Evolutionary conservation across 768 basidiomycete genomes (phyloP), one percentile per base, ranked within the genome.

Genomic region (Mycena capillaripes): DNA sequence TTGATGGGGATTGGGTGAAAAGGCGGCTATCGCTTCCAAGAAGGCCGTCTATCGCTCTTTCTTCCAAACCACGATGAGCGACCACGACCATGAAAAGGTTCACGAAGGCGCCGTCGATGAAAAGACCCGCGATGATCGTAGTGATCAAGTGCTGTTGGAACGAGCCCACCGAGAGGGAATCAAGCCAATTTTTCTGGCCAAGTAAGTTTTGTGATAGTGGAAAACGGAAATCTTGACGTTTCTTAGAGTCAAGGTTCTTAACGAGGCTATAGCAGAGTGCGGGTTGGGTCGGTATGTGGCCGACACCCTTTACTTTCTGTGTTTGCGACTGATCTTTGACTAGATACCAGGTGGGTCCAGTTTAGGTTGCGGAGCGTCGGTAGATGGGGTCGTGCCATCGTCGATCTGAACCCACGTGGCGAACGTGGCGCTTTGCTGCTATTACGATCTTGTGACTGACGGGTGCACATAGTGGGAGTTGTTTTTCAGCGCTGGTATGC

Each of bases 141-240:
- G 73, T 42, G 66, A 68, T 48, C 70, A 70, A 60, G 27, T 29
- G 1, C 46, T 74, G 60, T 16, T 74, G 19, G 50, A 57, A 5
- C 70, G 38, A 55, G 73, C 73, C 10, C 50, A 60, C 19, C 19
- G 34, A 23, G 73, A 74, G 56, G 73, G 69, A 16, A 67, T 74
- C 10, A 74, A 74, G 56, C 73, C 73, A 2, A 71, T 74, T 34
- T 74, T 74, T 25, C 32, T 74, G 11, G 73, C 73, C 34, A 74
- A 74, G 73, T 74, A n/a, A 12, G 73, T 71, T 53, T 27, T 32
- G 10, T 27, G 38, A 9, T 29, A 17, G 27, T 56, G 30, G 12
- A 4, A 42, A 32, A 12, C 23, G 10, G 27, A n/a, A 17, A 40
- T 8, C 9, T 27, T 60, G n/a, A 38, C 46, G 3, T 40, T 44